These are phyloP conservation scores for Oryza australiensis DNA, from an alignment of 176 grass and related monocot species.

Conservation along the genomic window DNA sequence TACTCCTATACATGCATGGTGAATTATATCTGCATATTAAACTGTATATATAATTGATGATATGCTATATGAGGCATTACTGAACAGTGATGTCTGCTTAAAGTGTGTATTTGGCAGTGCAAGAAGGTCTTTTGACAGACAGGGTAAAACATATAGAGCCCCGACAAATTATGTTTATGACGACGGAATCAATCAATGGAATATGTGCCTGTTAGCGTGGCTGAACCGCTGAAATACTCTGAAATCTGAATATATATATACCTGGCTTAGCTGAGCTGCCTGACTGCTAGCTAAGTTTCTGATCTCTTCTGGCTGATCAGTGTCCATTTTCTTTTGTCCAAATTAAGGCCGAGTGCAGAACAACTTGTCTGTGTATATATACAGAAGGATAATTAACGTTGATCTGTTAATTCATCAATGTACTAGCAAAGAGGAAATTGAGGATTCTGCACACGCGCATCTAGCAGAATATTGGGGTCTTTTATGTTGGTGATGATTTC, in stretches of 20 bases:
- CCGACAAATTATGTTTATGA: conserved; percentile 10
- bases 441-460: too few relatives aligned
- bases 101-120: neutral
- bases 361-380: neutral
- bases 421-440: too few relatives aligned
- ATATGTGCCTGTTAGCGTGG: neutral
- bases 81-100: neutral
- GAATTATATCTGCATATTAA: too few relatives aligned
- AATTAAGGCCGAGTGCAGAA: neutral
- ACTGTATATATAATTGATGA: too few relatives aligned
- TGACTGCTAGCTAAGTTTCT: neutral
- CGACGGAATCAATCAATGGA: neutral
- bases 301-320: neutral
- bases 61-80: neutral
- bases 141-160: conserved; percentile 21
- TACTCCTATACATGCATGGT: too few relatives aligned
- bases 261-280: too few relatives aligned
- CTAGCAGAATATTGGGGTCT: too few relatives aligned
- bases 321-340: conserved; percentile 30
- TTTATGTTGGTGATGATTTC: too few relatives aligned
- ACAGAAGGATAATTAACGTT: too few relatives aligned
- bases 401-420: too few relatives aligned
- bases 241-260: neutral
- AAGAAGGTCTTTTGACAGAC: neutral
- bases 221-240: neutral